These are phyloP conservation scores for Colletotrichum sp. DNA, from an alignment of 2,329 filamentous ascomycete species.

Conservation along the genomic window DNA sequence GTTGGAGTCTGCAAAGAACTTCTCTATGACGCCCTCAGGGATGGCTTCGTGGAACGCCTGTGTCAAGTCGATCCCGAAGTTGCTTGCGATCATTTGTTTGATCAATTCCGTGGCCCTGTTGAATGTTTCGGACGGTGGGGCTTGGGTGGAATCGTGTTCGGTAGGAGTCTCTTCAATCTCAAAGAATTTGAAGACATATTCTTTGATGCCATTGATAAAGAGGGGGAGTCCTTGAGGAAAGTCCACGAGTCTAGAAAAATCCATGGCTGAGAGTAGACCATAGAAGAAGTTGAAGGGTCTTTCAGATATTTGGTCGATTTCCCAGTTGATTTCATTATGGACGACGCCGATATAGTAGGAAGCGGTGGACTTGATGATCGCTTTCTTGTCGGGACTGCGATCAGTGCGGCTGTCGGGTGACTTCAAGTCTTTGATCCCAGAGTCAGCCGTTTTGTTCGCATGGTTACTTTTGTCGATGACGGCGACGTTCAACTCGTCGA, in stretches of 20 bases:
- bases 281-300: too few species aligned
- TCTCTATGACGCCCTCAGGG: not conserved
- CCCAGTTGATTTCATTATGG: too few species aligned
- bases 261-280: too few species aligned
- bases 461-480: not conserved
- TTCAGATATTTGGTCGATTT: too few species aligned
- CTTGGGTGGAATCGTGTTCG: not conserved
- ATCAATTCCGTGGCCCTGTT: not conserved
- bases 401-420: not conserved
- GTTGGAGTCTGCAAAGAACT: not conserved
- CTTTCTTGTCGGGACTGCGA: not conserved
- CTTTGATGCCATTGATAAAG: too few species aligned
- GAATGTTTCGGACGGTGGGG: not conserved
- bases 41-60: not conserved
- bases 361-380: not conserved
- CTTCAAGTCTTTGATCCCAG: rapidly evolving
- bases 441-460: not conserved
- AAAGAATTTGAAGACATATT: too few species aligned
- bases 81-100: not conserved
- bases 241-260: too few species aligned
- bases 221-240: too few species aligned
- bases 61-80: not conserved
- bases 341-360: too few species aligned
- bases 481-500: not conserved
- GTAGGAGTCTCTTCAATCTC: too few species aligned